Conservation (phyloP, 495 filamentous ascomycete species). For the Daldinia concentrica region DNA sequence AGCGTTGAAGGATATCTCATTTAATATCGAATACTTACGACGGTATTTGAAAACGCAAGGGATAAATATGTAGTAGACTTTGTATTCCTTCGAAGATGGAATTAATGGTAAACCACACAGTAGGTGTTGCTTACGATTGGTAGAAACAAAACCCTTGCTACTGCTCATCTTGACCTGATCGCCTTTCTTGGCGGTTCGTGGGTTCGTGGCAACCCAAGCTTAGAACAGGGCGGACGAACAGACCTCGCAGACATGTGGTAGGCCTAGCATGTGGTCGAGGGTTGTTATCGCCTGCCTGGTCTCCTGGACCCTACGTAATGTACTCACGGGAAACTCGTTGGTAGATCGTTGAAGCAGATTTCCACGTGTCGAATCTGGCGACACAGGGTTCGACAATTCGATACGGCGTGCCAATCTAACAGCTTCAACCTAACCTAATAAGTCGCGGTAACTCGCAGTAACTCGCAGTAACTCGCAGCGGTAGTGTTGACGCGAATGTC, state of each 20-base stretch:
- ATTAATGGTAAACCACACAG: neutral
- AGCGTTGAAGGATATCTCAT: neutral
- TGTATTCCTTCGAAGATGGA: neutral
- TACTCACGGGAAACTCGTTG: neutral
- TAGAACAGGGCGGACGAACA: conserved; percentile 31
- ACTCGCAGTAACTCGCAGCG: neutral
- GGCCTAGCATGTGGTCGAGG: conserved; percentile 9
- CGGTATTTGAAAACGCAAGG: neutral
- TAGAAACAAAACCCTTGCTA: conserved; percentile 28
- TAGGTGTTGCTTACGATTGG: conserved; percentile 24
- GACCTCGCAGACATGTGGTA: conserved; percentile 5
- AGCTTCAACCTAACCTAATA: conserved; percentile 1
- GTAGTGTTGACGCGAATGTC: neutral
- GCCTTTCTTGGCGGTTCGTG: conserved; percentile 34
- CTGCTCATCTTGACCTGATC: conserved; percentile 36
- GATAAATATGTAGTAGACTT: neutral
- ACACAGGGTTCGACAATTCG: neutral
- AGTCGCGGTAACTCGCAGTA: neutral
- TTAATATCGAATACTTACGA: neutral
- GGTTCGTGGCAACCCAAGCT: conserved; percentile 24
- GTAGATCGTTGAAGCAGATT: conserved; percentile 21
- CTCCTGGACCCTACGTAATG: neutral
- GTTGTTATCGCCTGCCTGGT: conserved; percentile 4
- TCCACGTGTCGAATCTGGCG: conserved; percentile 23
- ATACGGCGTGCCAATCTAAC: conserved; percentile 5